These are phyloP conservation scores for Pleurotus djamor DNA, from an alignment of 768 basidiomycete genomes.

Conservation along the genomic window DNA sequence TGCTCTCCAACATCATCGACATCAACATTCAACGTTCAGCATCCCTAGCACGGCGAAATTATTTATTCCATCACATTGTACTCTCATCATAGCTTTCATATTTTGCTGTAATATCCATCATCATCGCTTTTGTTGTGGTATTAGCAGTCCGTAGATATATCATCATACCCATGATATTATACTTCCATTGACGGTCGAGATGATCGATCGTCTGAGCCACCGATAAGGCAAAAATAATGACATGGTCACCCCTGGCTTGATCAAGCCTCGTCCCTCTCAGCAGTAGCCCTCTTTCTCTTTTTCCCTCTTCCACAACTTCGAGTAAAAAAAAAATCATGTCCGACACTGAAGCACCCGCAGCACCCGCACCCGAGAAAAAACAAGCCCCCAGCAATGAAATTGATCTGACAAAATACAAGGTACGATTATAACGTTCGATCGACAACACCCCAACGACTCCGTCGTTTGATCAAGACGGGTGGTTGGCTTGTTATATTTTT, in stretches of 20 bases:
- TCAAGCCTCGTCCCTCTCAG: conserved; percentile 8
- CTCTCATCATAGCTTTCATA: no score
- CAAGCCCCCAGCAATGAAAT: conserved; percentile 57
- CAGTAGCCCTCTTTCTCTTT: conserved; percentile 7
- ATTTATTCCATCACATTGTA: no score
- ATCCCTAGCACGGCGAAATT: no score
- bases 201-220: conserved; percentile 1
- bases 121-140: background rate
- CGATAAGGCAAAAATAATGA: conserved; percentile 17
- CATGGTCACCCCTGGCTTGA: conserved; percentile 5
- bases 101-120: no score
- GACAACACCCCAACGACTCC: background rate
- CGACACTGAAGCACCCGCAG: conserved; percentile 44
- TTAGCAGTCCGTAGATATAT: background rate
- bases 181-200: background rate
- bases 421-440: conserved; percentile 21
- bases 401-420: conserved; percentile 90
- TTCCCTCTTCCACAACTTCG: conserved; percentile 10
- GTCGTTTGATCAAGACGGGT: background rate
- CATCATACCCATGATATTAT: background rate
- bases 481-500: background rate
- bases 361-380: conserved; percentile 43
- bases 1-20: no score
- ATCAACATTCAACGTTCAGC: no score
- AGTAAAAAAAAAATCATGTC: conserved; percentile 44